These are phyloP conservation scores for Acer saccharum DNA, from an alignment of 345 rosid species.

Conservation along the genomic window DNA sequence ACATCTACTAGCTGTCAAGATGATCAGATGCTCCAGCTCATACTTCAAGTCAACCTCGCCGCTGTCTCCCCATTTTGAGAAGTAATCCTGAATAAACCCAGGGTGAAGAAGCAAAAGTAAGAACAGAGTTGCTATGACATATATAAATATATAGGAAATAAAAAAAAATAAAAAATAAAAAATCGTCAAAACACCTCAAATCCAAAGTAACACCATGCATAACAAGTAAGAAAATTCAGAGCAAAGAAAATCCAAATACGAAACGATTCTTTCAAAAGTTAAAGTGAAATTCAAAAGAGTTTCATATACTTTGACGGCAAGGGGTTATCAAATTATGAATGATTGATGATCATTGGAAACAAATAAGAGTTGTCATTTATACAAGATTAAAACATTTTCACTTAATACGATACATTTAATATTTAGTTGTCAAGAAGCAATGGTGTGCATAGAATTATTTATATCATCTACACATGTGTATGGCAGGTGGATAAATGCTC, in stretches of 20 bases:
- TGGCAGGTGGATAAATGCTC: not conserved
- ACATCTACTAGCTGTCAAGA: constrained; percentile 99
- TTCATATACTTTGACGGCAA: not conserved
- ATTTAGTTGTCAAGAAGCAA: not conserved
- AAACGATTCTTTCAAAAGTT: not conserved
- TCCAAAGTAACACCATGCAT: not conserved
- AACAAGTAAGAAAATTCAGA: not conserved
- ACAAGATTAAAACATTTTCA: not conserved
- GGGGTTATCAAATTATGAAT: not conserved
- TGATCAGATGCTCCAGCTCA: constrained; percentile 92
- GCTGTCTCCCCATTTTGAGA: constrained; percentile 92
- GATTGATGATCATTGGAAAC: not conserved
- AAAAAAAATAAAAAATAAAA: not conserved
- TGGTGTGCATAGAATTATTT: not conserved
- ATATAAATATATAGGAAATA: not conserved
- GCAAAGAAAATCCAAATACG: not conserved
- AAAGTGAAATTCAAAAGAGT: not conserved
- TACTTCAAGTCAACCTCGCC: constrained; percentile 90
- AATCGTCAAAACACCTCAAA: not conserved
- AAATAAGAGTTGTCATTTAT: not conserved
- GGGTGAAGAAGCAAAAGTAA: constrained; percentile 14
- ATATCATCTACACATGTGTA: not conserved
- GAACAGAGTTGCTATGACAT: not conserved
- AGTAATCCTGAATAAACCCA: constrained; percentile 65
- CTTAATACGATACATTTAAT: not conserved